These are phyloP conservation scores for Talaromyces wortmannii DNA, from an alignment of 495 filamentous ascomycete species.

Conservation along the genomic window DNA sequence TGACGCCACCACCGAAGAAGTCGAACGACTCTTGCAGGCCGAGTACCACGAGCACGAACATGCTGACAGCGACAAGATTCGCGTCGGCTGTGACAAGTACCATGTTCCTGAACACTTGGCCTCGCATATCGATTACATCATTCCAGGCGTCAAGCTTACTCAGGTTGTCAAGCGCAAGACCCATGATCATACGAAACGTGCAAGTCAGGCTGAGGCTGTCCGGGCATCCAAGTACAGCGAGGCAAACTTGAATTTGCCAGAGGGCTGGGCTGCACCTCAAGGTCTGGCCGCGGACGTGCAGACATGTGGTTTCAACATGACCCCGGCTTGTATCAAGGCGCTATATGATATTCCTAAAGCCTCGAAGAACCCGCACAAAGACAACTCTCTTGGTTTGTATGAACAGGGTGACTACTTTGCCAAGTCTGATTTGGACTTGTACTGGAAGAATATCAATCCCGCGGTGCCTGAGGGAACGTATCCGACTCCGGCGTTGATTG, in stretches of 20 bases:
- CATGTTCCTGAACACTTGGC: constrained; percentile 44
- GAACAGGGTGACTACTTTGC: constrained; percentile 42
- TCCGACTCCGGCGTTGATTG: constrained; percentile 32
- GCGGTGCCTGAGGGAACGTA: constrained; percentile 32
- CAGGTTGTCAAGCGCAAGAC: constrained; percentile 11
- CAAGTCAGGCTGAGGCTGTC: constrained; percentile 12
- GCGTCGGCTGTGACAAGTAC: constrained; percentile 47
- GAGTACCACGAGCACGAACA: constrained; percentile 54
- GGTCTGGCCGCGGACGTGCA: constrained; percentile 8
- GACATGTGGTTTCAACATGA: constrained; percentile 40
- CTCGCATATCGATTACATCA: constrained; percentile 53
- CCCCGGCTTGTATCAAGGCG: constrained; percentile 45
- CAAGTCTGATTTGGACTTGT: constrained; percentile 50
- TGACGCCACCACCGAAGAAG: constrained; percentile 46
- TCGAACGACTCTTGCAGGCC: constrained; percentile 49
- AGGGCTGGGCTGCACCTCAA: constrained; percentile 1
- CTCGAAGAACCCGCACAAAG: constrained; percentile 9
- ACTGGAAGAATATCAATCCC: constrained; percentile 42
- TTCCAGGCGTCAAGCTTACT: constrained; percentile 45
- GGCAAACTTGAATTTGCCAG: background rate
- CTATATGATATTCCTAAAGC: constrained; percentile 43
- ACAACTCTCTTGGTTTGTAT: constrained; percentile 47
- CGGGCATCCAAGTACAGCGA: constrained; percentile 2
- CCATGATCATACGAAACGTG: background rate
- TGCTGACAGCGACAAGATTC: constrained; percentile 26